Percentiles rank a stretch among this genome's conserved stretches.
Evolutionary conservation across 176 grass and related monocot species (phyloP).

Genomic region (Panicum miliaceum): DNA sequence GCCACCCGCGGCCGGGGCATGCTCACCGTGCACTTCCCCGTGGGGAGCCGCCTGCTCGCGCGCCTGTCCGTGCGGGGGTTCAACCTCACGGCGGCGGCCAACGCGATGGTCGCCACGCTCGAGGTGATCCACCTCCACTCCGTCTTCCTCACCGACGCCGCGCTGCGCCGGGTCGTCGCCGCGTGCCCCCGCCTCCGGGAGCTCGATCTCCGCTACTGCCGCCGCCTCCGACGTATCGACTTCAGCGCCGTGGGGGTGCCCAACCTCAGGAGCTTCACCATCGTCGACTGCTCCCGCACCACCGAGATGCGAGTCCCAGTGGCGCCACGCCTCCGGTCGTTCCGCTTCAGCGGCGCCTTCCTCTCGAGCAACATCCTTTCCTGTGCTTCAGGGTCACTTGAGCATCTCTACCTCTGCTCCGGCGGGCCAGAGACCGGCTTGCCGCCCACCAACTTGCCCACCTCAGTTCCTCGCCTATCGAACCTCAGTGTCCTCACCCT

Average conservation of each 20-base stretch:
- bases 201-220: slow-evolving; percentile 68
- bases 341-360: slow-evolving; percentile 70
- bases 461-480: slow-evolving; percentile 38
- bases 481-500: slow-evolving; percentile 76
- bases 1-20: slow-evolving; percentile 25
- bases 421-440: slow-evolving; percentile 48
- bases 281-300: slow-evolving; percentile 77
- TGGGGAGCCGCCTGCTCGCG: slow-evolving; percentile 60
- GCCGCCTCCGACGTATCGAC: slow-evolving; percentile 63
- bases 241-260: slow-evolving; percentile 46
- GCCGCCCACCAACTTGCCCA: slow-evolving; percentile 58
- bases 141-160: slow-evolving; percentile 62
- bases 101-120: slow-evolving; percentile 58
- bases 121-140: slow-evolving; percentile 72
- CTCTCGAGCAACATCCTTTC: slow-evolving; percentile 57
- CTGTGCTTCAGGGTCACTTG: slow-evolving; percentile 9
- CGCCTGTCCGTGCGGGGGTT: slow-evolving; percentile 64
- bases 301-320: slow-evolving; percentile 52
- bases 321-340: slow-evolving; percentile 55
- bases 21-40: slow-evolving; percentile 60
- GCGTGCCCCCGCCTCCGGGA: slow-evolving; percentile 68
- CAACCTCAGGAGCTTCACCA: slow-evolving; percentile 70
- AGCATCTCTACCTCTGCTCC: slow-evolving; percentile 72
- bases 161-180: slow-evolving; percentile 58
- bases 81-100: slow-evolving; percentile 55